phyloP scores from a whole-genome alignment of 1,284 basidiomycete species.

The Ustilago trichophora region DNA sequence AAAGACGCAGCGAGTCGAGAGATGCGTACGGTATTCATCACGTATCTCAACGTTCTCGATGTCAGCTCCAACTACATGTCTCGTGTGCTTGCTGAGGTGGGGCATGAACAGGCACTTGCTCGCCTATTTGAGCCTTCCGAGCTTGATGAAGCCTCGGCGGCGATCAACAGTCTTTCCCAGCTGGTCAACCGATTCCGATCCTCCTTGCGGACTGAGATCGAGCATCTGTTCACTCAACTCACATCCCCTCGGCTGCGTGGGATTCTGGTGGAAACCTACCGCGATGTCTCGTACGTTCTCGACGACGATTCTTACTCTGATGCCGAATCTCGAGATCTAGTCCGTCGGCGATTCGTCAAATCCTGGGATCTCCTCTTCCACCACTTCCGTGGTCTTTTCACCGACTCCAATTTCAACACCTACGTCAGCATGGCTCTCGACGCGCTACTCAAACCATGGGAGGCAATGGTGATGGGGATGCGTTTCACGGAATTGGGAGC shows the following conservation, averaged over 20 bases:
- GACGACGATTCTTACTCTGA: conserved; percentile 86
- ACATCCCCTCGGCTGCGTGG: conserved; percentile 85
- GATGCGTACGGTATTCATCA: conserved; percentile 57
- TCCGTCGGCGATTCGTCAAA: conserved; percentile 84
- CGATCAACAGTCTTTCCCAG: conserved; percentile 11
- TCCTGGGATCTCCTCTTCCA: conserved; percentile 80
- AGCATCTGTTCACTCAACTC: conserved; percentile 92
- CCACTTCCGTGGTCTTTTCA: conserved; percentile 77
- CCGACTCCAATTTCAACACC: conserved; percentile 83
- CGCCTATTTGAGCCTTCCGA: conserved; percentile 27
- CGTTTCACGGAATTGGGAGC: conserved; percentile 96
- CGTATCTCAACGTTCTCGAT: conserved; percentile 62
- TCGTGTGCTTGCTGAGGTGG: conserved; percentile 53
- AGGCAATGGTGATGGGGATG: conserved; percentile 81
- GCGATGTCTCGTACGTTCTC: conserved; percentile 80
- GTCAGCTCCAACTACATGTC: conserved; percentile 57
- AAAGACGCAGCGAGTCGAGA: conserved; percentile 62
- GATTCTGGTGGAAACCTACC: conserved; percentile 85
- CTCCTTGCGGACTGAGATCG: conserved; percentile 77
- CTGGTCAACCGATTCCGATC: conserved; percentile 32
- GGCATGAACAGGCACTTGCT: conserved; percentile 21
- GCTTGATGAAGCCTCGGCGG: conserved; percentile 16
- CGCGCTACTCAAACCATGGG: conserved; percentile 89
- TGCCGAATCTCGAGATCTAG: conserved; percentile 83
- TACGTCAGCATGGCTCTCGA: conserved; percentile 87